Evolutionary conservation across 2,329 filamentous ascomycete genomes (phyloP).

Genomic region (Colletotrichum agaves): DNA sequence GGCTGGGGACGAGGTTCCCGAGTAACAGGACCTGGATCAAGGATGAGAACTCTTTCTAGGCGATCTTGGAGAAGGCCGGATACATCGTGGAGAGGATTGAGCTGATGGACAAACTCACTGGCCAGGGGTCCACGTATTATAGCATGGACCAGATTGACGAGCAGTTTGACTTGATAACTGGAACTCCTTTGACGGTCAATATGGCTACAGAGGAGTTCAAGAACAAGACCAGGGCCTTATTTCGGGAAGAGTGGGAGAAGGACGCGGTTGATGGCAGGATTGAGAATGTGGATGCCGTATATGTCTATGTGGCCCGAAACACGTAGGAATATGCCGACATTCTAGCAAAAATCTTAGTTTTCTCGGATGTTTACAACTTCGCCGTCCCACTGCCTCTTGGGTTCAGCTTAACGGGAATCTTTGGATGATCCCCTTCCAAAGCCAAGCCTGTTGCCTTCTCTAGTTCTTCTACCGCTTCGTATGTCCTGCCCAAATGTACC

Average conservation of each 20-base stretch:
- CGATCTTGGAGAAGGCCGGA: constrained; percentile 44
- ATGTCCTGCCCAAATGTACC: constrained; percentile 80
- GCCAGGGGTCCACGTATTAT: constrained; percentile 40
- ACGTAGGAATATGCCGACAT: neutral
- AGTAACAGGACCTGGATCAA: constrained; percentile 45
- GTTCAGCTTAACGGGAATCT: constrained; percentile 56
- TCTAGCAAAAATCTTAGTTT: neutral
- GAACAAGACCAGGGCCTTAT: constrained; percentile 42
- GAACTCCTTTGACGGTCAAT: constrained; percentile 39
- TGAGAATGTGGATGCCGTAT: constrained; percentile 43
- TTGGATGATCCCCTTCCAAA: constrained; percentile 66
- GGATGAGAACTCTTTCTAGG: constrained; percentile 43
- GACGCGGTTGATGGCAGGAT: constrained; percentile 45
- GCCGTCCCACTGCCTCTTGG: constrained; percentile 49
- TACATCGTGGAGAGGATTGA: constrained; percentile 43
- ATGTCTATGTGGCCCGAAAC: constrained; percentile 45
- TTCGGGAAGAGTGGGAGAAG: constrained; percentile 45
- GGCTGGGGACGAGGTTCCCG: constrained; percentile 43
- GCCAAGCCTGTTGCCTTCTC: constrained; percentile 78
- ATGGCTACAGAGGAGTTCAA: constrained; percentile 40
- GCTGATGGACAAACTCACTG: constrained; percentile 42
- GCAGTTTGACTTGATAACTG: constrained; percentile 43
- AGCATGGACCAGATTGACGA: constrained; percentile 43
- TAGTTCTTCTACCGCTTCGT: constrained; percentile 83
- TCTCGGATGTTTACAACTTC: constrained; percentile 52